Percentiles rank a stretch among this genome's conserved stretches.
phyloP scores from a whole-genome alignment of 345 rosid genomes.

The Nasturtium officinale region DNA sequence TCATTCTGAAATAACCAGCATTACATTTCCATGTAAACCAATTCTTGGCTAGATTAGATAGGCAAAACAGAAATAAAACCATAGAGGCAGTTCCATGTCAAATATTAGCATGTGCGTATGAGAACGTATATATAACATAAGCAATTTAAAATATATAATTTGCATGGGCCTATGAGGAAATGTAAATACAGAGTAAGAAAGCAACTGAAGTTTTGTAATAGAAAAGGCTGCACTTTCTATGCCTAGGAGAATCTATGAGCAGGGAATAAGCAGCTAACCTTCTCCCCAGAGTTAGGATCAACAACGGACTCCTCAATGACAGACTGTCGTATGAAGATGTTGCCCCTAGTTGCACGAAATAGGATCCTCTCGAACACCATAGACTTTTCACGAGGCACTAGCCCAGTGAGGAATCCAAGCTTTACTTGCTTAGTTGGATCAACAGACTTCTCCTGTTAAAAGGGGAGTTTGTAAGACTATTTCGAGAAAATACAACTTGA shows the following conservation, averaged over 20 bases:
- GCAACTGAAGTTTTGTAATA: slow-evolving; percentile 3
- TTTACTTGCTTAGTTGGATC: slow-evolving; percentile 89
- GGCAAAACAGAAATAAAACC: neutral
- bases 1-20: neutral
- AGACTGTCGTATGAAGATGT: slow-evolving; percentile 71
- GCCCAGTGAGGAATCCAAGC: slow-evolving; percentile 84
- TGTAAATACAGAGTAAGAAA: slow-evolving; percentile 3
- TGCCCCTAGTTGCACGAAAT: slow-evolving; percentile 97
- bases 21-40: slow-evolving; percentile 26
- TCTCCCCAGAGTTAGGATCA: slow-evolving; percentile 91
- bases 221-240: neutral
- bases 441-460: slow-evolving; percentile 57
- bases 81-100: neutral
- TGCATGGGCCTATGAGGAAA: neutral
- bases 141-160: neutral
- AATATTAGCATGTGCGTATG: slow-evolving; percentile 13
- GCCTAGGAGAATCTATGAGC: slow-evolving; percentile 23
- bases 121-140: neutral
- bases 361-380: slow-evolving; percentile 94
- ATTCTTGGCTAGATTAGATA: neutral
- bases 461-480: slow-evolving; percentile 7
- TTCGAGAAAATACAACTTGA: slow-evolving; percentile 18
- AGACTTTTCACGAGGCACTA: slow-evolving; percentile 88
- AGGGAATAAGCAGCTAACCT: slow-evolving; percentile 55
- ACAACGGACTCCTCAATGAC: slow-evolving; percentile 68